Evolutionary conservation across 2,329 filamentous ascomycete genomes (phyloP).

Genomic region (Aaosphaeria arxii): DNA sequence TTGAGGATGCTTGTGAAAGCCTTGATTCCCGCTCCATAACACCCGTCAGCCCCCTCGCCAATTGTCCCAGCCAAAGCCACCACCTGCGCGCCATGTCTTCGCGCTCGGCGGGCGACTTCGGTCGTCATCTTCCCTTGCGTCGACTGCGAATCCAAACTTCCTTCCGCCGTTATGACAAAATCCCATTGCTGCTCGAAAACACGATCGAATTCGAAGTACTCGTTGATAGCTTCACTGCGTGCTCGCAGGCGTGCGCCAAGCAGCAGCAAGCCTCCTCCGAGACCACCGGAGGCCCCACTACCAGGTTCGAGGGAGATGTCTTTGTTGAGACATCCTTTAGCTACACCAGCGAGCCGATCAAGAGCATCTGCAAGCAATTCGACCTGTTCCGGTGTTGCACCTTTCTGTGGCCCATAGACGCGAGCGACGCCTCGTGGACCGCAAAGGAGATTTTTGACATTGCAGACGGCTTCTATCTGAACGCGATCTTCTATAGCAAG

Average conservation of each 20-base stretch:
- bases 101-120: conserved; percentile 50
- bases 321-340: conserved; percentile 31
- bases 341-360: conserved; percentile 30
- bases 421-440: conserved; percentile 49
- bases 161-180: conserved; percentile 53
- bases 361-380: conserved; percentile 43
- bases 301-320: conserved; percentile 43
- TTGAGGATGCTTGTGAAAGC: conserved; percentile 36
- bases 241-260: conserved; percentile 47
- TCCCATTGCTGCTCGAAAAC: conserved; percentile 47
- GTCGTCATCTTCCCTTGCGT: conserved; percentile 53
- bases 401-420: conserved; percentile 53
- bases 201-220: conserved; percentile 48
- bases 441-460: conserved; percentile 52
- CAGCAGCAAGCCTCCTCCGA: conserved; percentile 51
- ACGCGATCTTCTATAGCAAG: conserved; percentile 9
- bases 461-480: conserved; percentile 50
- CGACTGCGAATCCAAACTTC: conserved; percentile 52
- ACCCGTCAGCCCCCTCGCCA: conserved; percentile 25
- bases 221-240: conserved; percentile 50
- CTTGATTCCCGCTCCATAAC: conserved; percentile 29
- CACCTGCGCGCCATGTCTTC: conserved; percentile 45
- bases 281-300: conserved; percentile 52
- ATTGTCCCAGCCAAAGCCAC: conserved; percentile 36
- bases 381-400: conserved; percentile 44